These are phyloP conservation scores for Stentor coeruleus DNA, from an alignment of 73 alveolate genomes.

Conservation along the genomic window DNA sequence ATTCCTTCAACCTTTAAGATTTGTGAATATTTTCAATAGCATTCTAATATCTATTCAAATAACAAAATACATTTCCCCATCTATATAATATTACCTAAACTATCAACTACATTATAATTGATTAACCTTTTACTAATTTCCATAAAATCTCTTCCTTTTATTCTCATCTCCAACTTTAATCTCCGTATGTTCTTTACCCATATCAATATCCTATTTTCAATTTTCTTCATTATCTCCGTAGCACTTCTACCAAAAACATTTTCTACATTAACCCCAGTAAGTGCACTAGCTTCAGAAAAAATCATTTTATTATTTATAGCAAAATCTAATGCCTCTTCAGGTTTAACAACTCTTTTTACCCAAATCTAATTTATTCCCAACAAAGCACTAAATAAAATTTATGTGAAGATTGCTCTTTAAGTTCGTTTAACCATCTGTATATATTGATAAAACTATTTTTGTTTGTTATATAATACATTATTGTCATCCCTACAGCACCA, in stretches of 20 bases:
- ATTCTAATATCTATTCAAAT: too few relatives aligned
- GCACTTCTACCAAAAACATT: background rate
- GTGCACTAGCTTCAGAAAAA: constrained; percentile 8
- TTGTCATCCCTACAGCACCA: constrained; percentile 44
- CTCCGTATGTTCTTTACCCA: background rate
- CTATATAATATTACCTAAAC: too few relatives aligned
- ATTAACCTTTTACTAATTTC: too few relatives aligned
- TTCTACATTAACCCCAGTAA: background rate
- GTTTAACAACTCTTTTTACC: background rate
- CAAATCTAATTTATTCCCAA: constrained; percentile 12
- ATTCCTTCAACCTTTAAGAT: too few relatives aligned
- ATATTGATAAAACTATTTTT: background rate
- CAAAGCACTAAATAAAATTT: background rate
- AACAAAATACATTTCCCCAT: too few relatives aligned
- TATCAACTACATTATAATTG: too few relatives aligned
- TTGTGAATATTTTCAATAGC: too few relatives aligned
- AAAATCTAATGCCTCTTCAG: constrained; percentile 13
- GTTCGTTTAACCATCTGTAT: background rate
- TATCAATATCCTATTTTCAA: background rate
- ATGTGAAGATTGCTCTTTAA: background rate
- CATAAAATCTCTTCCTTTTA: too few relatives aligned
- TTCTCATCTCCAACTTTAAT: background rate
- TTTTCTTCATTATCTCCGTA: background rate
- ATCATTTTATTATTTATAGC: background rate
- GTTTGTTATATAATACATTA: constrained; percentile 7